Conservation (phyloP, 2,329 filamentous ascomycete species). For the Fusarium anguioides region DNA sequence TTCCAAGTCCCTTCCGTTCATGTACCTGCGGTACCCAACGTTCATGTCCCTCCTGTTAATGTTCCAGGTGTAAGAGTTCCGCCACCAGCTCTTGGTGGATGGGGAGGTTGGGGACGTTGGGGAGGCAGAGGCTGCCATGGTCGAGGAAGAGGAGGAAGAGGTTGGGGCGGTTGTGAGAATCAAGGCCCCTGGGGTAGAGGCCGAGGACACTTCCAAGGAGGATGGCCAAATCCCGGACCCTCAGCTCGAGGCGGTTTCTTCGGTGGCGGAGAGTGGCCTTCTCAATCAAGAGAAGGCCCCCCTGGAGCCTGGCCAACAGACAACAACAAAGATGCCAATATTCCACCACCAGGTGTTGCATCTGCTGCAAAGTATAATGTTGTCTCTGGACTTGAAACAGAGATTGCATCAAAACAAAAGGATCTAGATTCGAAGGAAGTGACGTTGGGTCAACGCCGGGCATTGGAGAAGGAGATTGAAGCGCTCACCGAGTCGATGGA, state of each 20-base stretch:
- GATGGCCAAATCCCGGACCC: conserved; percentile 11
- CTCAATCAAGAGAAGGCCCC: conserved; percentile 1
- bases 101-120: too few relatives aligned
- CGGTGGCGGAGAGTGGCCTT: conserved; percentile 4
- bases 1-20: not conserved
- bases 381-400: conserved; percentile 50
- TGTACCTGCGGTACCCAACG: not conserved
- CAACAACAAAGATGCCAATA: conserved; percentile 27
- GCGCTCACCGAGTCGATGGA: conserved; percentile 54
- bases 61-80: conserved; percentile 9
- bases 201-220: conserved; percentile 12
- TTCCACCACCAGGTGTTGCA: conserved; percentile 36
- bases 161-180: conserved; percentile 24
- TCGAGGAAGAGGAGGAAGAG: conserved; percentile 10
- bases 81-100: conserved; percentile 5
- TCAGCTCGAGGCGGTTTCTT: conserved; percentile 9
- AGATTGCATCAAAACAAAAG: conserved; percentile 48
- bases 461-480: conserved; percentile 52
- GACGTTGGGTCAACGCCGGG: conserved; percentile 39
- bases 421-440: conserved; percentile 43
- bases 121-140: conserved; percentile 13
- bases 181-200: conserved; percentile 14
- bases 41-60: conserved; percentile 5
- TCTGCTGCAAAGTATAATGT: conserved; percentile 53
- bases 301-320: conserved; percentile 53